Evolutionary conservation across 2,329 filamentous ascomycete species (phyloP).

Genomic region (Colletotrichum karsti): DNA sequence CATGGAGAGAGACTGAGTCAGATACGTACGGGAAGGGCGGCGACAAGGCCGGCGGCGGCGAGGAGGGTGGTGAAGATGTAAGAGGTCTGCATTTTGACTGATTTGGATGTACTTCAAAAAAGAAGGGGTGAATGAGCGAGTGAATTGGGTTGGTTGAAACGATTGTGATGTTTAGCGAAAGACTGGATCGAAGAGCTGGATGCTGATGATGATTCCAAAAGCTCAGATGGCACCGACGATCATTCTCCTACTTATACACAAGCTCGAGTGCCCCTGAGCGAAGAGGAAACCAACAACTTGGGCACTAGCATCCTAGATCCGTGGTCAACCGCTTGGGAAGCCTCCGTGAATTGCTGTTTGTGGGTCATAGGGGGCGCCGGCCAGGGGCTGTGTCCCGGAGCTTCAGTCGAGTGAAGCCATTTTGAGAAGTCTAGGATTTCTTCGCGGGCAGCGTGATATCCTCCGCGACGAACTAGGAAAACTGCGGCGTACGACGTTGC

Average conservation of each 20-base stretch:
- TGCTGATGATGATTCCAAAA: background rate
- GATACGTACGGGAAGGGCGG: conserved; percentile 11
- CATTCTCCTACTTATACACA: conserved; percentile 9
- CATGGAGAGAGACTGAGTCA: background rate
- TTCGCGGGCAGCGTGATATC: background rate
- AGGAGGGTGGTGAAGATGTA: conserved; percentile 13
- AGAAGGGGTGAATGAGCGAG: background rate
- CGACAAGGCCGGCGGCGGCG: conserved; percentile 2
- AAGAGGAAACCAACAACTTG: background rate
- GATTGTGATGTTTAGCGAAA: background rate
- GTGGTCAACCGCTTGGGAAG: background rate
- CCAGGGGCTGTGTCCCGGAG: background rate
- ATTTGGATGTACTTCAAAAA: background rate
- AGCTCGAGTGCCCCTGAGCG: background rate
- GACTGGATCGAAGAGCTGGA: conserved; percentile 9
- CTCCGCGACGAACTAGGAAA: background rate
- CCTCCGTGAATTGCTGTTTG: background rate
- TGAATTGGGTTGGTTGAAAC: background rate
- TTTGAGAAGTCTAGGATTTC: background rate
- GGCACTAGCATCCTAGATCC: background rate
- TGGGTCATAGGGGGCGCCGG: background rate
- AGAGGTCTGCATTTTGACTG: conserved; percentile 17
- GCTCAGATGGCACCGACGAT: background rate
- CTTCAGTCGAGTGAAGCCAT: background rate
- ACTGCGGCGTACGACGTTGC: background rate